Conservation (phyloP, 139 green algal species). For the Penium margaritaceum region DNA sequence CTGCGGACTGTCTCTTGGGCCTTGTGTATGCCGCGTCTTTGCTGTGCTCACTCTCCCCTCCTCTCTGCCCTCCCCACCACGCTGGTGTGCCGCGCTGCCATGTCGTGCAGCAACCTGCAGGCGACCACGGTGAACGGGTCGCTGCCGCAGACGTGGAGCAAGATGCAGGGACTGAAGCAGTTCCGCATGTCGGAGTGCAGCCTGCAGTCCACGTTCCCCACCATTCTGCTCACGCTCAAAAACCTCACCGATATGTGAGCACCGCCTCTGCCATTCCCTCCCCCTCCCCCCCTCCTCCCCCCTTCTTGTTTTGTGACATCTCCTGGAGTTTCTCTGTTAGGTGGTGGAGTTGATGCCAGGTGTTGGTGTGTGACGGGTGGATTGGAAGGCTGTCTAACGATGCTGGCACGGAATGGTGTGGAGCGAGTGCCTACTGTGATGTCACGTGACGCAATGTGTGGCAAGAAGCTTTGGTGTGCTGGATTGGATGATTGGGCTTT, state of each 20-base stretch:
- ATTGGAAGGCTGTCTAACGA: too few relatives aligned
- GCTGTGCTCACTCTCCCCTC: background rate
- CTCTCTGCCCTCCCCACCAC: background rate
- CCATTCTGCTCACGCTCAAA: background rate
- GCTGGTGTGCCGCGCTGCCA: background rate
- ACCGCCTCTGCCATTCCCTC: too few relatives aligned
- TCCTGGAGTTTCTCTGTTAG: too few relatives aligned
- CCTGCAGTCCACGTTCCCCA: background rate
- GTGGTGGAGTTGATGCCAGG: too few relatives aligned
- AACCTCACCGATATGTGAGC: background rate
- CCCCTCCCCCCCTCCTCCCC: too few relatives aligned
- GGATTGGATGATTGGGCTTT: too few relatives aligned
- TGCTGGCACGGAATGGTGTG: too few relatives aligned
- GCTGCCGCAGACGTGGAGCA: background rate
- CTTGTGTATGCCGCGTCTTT: background rate
- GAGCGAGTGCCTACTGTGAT: too few relatives aligned
- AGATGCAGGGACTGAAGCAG: background rate
- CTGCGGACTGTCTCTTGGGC: background rate
- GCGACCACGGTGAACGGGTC: background rate
- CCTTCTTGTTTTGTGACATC: too few relatives aligned
- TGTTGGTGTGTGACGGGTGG: too few relatives aligned
- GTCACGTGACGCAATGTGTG: too few relatives aligned
- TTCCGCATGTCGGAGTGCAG: background rate
- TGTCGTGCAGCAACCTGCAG: background rate
- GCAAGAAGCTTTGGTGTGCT: too few relatives aligned